Base-by-base conservation (phyloP, 2,329 filamentous ascomycete genomes). In the Fusarium secorum region DNA sequence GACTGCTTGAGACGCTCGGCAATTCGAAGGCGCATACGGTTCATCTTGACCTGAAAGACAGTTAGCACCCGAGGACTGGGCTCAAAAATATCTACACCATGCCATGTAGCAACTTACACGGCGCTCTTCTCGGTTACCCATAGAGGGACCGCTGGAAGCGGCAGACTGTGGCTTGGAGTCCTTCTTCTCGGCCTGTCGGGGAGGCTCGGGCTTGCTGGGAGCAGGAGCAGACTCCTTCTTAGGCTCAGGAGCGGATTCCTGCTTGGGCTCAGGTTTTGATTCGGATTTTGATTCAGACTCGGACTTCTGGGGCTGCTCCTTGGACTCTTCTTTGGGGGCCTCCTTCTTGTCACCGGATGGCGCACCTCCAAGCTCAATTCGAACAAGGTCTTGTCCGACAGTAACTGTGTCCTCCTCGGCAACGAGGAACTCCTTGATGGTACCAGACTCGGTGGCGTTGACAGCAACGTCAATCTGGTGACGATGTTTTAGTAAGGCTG, bases 1-100 rank as follows among this genome's bases (percentile, higher is more conserved):
- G 96, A 98, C 82, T 99, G 96, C 89, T 99, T 99, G 73, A 99
- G 89, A 75, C 96, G 94, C 86, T 99, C 96, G 54, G 96, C 94
- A 75, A 98, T 99, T 69, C 96, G 91, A 68, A 98, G 89, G 73
- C 96, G 94, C 96, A 99, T 99, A 73, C 96, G 94, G 87, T 98
- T 98, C 96, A 99, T 99, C 88, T 99, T 99, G 78, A 98, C 94
- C 93, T 96, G 60, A 70, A 26, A 56, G 13, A 53, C 32, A 18
- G 13, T 71, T 53, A 71, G 59, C 20, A 62, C 41, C 15, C 10
- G 35, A 64, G 10, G 62, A 51, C 7, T 18, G 26, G 11, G 28
- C 11, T 11, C 32, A 15, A 22, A 8, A n/a, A 11, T 32, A 26
- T 41, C 10, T 22, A 8, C 15, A 61, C 28, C 18, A 30, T 20